Conservation (phyloP, 352 stramenopile genomes). For the Phytophthora idaei region DNA sequence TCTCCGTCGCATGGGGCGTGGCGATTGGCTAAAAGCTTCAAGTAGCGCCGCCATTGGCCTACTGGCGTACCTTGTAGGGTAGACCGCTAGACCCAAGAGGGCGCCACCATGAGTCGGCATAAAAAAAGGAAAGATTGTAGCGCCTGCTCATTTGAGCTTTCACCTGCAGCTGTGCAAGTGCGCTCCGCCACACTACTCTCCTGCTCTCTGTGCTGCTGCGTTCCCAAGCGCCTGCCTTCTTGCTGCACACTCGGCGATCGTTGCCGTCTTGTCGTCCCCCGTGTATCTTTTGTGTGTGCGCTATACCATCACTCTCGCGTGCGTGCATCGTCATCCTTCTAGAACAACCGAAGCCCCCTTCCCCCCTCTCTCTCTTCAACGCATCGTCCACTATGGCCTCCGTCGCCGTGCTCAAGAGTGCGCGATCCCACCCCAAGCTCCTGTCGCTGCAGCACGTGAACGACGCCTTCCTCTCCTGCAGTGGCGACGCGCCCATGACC, state of each 20-base stretch:
- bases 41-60: constrained; percentile 21
- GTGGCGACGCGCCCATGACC: constrained; percentile 47
- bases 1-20: constrained; percentile 25
- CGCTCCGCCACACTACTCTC: constrained; percentile 11
- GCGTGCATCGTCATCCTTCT: constrained; percentile 38
- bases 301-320: constrained; percentile 35
- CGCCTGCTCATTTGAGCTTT: constrained; percentile 75
- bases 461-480: constrained; percentile 39
- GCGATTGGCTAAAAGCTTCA: constrained; percentile 37
- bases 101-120: constrained; percentile 8
- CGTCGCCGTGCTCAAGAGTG: constrained; percentile 40
- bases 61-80: not conserved
- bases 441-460: constrained; percentile 57
- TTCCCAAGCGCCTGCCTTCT: not conserved
- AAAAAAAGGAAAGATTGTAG: constrained; percentile 46
- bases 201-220: not conserved
- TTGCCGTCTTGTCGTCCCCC: constrained; percentile 31
- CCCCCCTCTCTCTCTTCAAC: constrained; percentile 18
- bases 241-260: constrained; percentile 9
- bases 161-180: constrained; percentile 50
- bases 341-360: constrained; percentile 34
- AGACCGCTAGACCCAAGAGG: not conserved
- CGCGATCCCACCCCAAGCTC: constrained; percentile 47
- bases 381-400: constrained; percentile 44
- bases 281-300: constrained; percentile 47